Conservation (phyloP, 495 filamentous ascomycete species). For the Xylona heveae region DNA sequence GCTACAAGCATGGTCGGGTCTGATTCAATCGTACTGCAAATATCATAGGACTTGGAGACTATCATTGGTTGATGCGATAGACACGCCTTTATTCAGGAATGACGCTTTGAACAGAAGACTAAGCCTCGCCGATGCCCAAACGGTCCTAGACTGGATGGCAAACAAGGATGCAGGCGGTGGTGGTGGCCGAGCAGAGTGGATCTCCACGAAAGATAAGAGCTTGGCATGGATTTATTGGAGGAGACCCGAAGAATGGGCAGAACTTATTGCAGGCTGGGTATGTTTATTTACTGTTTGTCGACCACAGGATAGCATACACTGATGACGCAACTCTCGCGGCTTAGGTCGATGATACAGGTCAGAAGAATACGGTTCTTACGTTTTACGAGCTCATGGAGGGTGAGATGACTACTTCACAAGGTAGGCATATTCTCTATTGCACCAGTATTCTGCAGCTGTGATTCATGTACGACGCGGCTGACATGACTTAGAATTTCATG, state of each 20-base stretch:
- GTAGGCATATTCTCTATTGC: constrained; percentile 15
- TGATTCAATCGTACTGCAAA: constrained; percentile 69
- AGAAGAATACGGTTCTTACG: constrained; percentile 52
- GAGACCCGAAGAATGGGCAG: constrained; percentile 56
- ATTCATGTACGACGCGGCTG: not conserved
- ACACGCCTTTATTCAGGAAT: constrained; percentile 36
- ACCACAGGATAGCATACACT: not conserved
- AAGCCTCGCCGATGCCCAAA: constrained; percentile 34
- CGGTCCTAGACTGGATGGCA: constrained; percentile 54
- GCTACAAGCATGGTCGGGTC: constrained; percentile 61
- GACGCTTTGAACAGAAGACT: constrained; percentile 17
- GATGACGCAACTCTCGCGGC: not conserved
- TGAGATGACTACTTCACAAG: constrained; percentile 36
- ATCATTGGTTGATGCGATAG: constrained; percentile 35
- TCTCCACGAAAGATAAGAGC: constrained; percentile 18
- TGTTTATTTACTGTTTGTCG: constrained; percentile 9
- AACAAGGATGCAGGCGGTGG: constrained; percentile 37
- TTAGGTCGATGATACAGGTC: constrained; percentile 51
- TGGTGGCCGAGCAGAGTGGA: constrained; percentile 47
- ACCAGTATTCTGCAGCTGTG: not conserved
- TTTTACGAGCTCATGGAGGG: constrained; percentile 55
- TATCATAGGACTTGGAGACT: constrained; percentile 54
- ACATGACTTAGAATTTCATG: constrained; percentile 48
- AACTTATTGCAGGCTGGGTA: constrained; percentile 35
- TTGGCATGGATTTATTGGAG: constrained; percentile 48